phyloP scores from a whole-genome alignment of 106 monocot genomes.

The Allium cepa region DNA sequence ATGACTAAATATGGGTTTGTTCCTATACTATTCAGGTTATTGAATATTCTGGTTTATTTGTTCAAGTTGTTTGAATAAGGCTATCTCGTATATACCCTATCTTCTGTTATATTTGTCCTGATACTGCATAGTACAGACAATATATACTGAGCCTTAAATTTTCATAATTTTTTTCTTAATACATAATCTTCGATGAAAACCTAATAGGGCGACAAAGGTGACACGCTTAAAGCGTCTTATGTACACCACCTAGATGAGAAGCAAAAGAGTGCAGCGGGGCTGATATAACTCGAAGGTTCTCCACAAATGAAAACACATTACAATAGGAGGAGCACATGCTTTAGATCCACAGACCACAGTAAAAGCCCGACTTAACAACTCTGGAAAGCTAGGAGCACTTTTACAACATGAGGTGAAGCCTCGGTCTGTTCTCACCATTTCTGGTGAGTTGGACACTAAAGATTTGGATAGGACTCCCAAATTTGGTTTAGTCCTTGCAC shows the following conservation, averaged over 20 bases:
- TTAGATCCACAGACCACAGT: conserved; percentile 67
- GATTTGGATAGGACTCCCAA: conserved; percentile 71
- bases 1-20: too few species aligned
- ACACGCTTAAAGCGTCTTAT: conserved; percentile 66
- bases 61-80: too few species aligned
- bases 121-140: too few species aligned
- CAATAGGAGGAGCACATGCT: conserved; percentile 53
- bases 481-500: conserved; percentile 77
- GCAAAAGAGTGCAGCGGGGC: conserved; percentile 44
- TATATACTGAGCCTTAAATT: too few species aligned
- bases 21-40: too few species aligned
- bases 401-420: conserved; percentile 80
- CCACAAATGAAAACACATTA: conserved; percentile 73
- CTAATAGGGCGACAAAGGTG: conserved; percentile 73
- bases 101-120: too few species aligned
- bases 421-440: conserved; percentile 68
- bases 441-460: conserved; percentile 87
- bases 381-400: conserved; percentile 73
- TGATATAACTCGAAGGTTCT: conserved; percentile 74
- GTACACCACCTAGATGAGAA: conserved; percentile 63
- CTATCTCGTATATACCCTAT: too few species aligned
- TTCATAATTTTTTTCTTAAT: not conserved
- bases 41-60: too few species aligned
- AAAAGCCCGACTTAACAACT: conserved; percentile 79
- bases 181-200: too few species aligned